Base-by-base conservation (phyloP, 495 filamentous ascomycete species). In the Hypoxylon cercidicola region DNA sequence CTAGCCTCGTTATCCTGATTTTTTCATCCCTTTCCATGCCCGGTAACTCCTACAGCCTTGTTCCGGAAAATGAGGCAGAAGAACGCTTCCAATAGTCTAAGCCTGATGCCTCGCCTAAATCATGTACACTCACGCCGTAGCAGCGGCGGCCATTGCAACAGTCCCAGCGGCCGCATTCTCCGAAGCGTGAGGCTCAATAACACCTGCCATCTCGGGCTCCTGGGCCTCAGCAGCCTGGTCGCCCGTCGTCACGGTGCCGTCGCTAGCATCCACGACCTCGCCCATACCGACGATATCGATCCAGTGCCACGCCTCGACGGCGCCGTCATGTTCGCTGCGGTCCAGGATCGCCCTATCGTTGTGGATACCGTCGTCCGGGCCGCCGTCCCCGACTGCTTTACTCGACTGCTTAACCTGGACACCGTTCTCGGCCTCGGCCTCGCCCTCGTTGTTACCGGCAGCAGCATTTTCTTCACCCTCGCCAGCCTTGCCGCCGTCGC, bases 241-340 rank as follows among this genome's bases (percentile, higher is more conserved):
- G 28, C 52, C 43, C 21, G 35, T 45, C 28, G 44, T 48, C 2
- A 48, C 46, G 10, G 19, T 45, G 16, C 21, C 54, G 18, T 72
- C 30, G 16, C 72, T 68, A n/a, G 65, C 39, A 50, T 74, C 72
- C 19, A 35, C 50, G 11, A 68, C 46, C 9, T 58, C 64, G 30
- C 79, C 78, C 74, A 83, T 60, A 4, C 79, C 79, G 4, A 81
- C 70, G 18, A 79, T 72, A 32, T 81, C 73, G 41, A 83, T 75
- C 74, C 77, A 80, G 34, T 46, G 40, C 80, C 74, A 76, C 13
- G 66, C 61, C 15, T 71, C 66, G 4, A 76, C 64, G 30, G 16
- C 45, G 7, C 52, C 67, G 13, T 68, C 67, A 10, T 68, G 61
- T 0, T 55, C 66, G 45, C 70, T 71, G 6, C 67, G 71, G 20